Base-by-base conservation (phyloP, 78 protist genomes). In the Planoprotostelium fungivorum region DNA sequence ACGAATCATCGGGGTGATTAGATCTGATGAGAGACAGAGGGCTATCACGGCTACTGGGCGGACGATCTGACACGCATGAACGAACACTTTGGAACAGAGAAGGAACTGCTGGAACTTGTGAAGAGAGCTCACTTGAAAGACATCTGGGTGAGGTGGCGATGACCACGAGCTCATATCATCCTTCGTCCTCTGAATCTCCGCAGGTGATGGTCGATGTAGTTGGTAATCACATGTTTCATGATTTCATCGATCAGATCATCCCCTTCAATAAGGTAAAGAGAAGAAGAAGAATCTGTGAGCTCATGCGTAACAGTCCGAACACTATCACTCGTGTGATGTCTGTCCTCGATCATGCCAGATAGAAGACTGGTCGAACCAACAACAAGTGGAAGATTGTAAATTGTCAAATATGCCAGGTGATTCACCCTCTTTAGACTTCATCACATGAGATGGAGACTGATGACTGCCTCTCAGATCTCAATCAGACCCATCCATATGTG, bases 31-130 rank as follows among this genome's bases (percentile, higher is more conserved):
- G 91, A 31, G 28, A 84, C 31, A 34, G 97, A 95, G 5, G 98
- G 98, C 0, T 97, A 95, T 90, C 99, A 97, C 88, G 96, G 96
- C 38, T 94, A 94, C 36, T 94, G 96, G 96, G 93, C 88, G 86
- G 73, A 84, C 34, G 90, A 96, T 89, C 35, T 95, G 16, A 89
- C 85, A 87, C 34, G 88, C 0, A 28, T 96, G 34, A 97, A 97
- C 88, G 34, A 38, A 31, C 86, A 94, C 85, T 98, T 88, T 86
- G 96, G 99, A 0, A 25, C 96, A 0, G 90, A 87, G 37, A 51
- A 63, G 34, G 98, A 96, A 34, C 91, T 97, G 83, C 73, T 85
- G 38, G 51, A n/a, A 28, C 85, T 97, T 28, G 95, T 97, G 9
- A 63, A 38, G 51, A 89, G 23, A 10, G 88, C 92, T 85, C 95